Evolutionary conservation across 306 rosid species (phyloP).

Genomic region (Malus asiatica): DNA sequence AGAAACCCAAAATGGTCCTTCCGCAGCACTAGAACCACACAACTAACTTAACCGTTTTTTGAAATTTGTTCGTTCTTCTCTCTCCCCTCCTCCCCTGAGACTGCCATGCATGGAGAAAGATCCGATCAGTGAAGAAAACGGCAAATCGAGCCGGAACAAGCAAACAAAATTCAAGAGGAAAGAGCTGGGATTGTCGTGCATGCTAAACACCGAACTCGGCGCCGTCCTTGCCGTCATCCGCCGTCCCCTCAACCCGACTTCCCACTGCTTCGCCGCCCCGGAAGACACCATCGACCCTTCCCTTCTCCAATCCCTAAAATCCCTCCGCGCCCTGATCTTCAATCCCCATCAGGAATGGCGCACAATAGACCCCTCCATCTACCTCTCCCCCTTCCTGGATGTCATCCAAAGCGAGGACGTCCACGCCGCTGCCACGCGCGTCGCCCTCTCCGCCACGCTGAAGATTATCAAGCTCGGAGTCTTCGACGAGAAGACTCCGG

Average conservation of each 20-base stretch:
- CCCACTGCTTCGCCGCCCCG: slow-evolving; percentile 13
- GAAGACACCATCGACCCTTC: slow-evolving; percentile 48
- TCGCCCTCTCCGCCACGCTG: slow-evolving; percentile 62
- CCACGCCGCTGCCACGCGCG: slow-evolving; percentile 61
- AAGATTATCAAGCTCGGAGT: slow-evolving; percentile 60
- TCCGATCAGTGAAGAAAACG: background rate
- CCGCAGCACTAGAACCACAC: background rate
- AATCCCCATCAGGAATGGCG: slow-evolving; percentile 77
- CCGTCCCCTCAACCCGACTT: slow-evolving; percentile 35
- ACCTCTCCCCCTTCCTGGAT: slow-evolving; percentile 65
- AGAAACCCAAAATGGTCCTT: background rate
- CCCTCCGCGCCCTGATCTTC: slow-evolving; percentile 70
- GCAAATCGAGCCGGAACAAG: background rate
- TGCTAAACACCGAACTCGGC: slow-evolving; percentile 85
- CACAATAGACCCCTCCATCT: slow-evolving; percentile 60
- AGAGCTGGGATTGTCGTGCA: slow-evolving; percentile 71
- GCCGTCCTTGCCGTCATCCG: slow-evolving; percentile 73
- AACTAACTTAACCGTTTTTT: slow-evolving; percentile 17
- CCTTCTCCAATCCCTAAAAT: slow-evolving; percentile 51
- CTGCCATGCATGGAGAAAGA: slow-evolving; percentile 6
- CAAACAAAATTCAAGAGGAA: slow-evolving; percentile 22
- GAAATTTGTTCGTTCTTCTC: background rate
- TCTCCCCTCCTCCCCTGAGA: background rate
- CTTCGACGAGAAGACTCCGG: slow-evolving; percentile 59
- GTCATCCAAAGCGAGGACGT: slow-evolving; percentile 71